A percentile compares a stretch with the other conserved stretches of the same genome.
phyloP scores from a whole-genome alignment of 2,329 filamentous ascomycete species.

The Amylocarpus encephaloides region DNA sequence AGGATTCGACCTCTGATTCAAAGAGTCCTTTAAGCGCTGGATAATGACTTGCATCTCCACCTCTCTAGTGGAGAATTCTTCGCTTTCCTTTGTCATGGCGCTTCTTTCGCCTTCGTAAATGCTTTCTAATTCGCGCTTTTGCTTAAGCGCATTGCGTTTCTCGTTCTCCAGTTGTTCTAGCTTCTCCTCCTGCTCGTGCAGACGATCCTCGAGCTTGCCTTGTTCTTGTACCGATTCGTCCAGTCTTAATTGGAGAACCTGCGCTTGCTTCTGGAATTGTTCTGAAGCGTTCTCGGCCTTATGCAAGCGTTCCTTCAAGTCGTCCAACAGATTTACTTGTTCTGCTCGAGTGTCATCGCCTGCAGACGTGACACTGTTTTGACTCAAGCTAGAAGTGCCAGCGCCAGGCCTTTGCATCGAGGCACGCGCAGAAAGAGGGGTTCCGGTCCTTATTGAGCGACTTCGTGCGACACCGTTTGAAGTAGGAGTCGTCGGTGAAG shows the following conservation, averaged over 20 bases:
- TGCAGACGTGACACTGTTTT: constrained; percentile 34
- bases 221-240: constrained; percentile 83
- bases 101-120: constrained; percentile 89
- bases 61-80: constrained; percentile 75
- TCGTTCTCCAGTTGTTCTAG: constrained; percentile 77
- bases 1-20: constrained; percentile 65
- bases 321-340: constrained; percentile 70
- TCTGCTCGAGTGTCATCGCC: constrained; percentile 75
- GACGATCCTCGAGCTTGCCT: constrained; percentile 75
- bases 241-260: constrained; percentile 76
- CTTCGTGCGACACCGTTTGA: constrained; percentile 44
- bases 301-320: constrained; percentile 75
- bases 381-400: constrained; percentile 28
- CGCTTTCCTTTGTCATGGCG: constrained; percentile 84
- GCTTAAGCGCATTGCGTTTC: constrained; percentile 73
- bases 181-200: constrained; percentile 80
- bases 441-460: constrained; percentile 57
- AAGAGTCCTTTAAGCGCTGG: constrained; percentile 81
- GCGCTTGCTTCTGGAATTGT: constrained; percentile 75
- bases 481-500: constrained; percentile 20
- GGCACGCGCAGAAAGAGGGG: constrained; percentile 68
- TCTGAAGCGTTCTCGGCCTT: constrained; percentile 74
- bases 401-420: constrained; percentile 53
- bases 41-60: constrained; percentile 89
- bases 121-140: constrained; percentile 84